Conservation (phyloP, 2,329 filamentous ascomycete species). For the Epichloe gansuensis region DNA sequence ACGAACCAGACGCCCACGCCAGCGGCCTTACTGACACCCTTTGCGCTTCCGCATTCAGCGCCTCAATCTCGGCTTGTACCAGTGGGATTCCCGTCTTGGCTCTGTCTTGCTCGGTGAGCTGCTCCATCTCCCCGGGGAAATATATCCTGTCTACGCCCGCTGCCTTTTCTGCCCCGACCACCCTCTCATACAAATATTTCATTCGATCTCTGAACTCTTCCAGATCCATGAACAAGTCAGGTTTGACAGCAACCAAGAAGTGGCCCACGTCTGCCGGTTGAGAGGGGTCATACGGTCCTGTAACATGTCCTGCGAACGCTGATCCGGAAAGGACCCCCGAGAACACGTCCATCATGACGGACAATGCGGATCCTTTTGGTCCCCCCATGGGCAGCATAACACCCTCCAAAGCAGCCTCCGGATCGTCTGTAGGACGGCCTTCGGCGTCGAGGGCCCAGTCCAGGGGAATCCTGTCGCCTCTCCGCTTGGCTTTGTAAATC, state of each 20-base stretch:
- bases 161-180: conserved; percentile 40
- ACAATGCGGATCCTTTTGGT: conserved; percentile 63
- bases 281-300: conserved; percentile 60
- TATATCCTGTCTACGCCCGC: conserved; percentile 45
- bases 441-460: conserved; percentile 67
- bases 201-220: conserved; percentile 56
- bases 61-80: conserved; percentile 41
- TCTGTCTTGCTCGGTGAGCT: conserved; percentile 37
- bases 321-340: conserved; percentile 70
- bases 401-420: conserved; percentile 54
- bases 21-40: conserved; percentile 23
- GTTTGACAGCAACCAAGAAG: conserved; percentile 59
- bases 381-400: conserved; percentile 83
- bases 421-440: conserved; percentile 58
- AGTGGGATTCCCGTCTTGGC: conserved; percentile 45
- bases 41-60: conserved; percentile 39
- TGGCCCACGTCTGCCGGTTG: conserved; percentile 60
- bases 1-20: neutral
- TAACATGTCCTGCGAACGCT: conserved; percentile 67
- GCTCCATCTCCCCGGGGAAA: conserved; percentile 51
- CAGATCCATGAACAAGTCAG: conserved; percentile 58
- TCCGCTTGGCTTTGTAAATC: conserved; percentile 55
- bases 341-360: conserved; percentile 85
- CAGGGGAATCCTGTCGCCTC: conserved; percentile 54
- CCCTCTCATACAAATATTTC: conserved; percentile 39